Conservation (phyloP, 1,139 yeast genomes). For the Lodderomyces jiufengensis region DNA sequence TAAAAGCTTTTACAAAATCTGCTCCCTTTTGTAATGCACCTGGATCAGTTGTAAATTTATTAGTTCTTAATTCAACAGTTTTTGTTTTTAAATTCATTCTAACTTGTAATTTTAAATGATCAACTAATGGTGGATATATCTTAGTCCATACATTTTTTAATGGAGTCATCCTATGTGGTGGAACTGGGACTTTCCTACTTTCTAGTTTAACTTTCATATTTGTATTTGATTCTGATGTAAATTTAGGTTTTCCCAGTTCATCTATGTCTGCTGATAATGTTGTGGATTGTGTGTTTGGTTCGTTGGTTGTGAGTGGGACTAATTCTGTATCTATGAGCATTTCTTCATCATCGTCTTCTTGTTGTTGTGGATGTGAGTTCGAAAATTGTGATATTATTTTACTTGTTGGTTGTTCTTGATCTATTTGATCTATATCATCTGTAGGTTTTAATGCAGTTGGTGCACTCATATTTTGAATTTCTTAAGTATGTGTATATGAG, state of each 20-base stretch:
- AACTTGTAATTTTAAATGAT: slow-evolving; percentile 89
- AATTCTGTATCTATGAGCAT: slow-evolving; percentile 64
- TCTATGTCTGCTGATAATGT: slow-evolving; percentile 65
- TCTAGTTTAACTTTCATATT: slow-evolving; percentile 77
- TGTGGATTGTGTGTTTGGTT: slow-evolving; percentile 21
- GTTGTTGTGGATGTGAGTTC: slow-evolving; percentile 1
- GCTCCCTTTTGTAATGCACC: slow-evolving; percentile 98
- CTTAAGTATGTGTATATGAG: neutral
- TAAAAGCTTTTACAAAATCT: slow-evolving; percentile 91
- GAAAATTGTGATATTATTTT: slow-evolving; percentile 7
- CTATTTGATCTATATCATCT: neutral
- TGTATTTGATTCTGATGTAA: slow-evolving; percentile 66
- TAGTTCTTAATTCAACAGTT: slow-evolving; percentile 83
- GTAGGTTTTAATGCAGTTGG: slow-evolving; percentile 57
- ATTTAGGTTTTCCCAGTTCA: slow-evolving; percentile 86
- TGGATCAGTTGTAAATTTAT: slow-evolving; percentile 76
- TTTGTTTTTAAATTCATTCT: slow-evolving; percentile 87
- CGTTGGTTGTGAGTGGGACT: slow-evolving; percentile 25
- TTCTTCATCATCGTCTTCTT: slow-evolving; percentile 48
- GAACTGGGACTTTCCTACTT: slow-evolving; percentile 85
- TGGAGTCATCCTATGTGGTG: slow-evolving; percentile 96
- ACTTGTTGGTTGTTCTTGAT: slow-evolving; percentile 3
- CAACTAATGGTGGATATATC: slow-evolving; percentile 92
- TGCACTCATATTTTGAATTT: slow-evolving; percentile 49
- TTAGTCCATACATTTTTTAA: slow-evolving; percentile 87